Evolutionary conservation across 495 filamentous ascomycete species (phyloP), one percentile per base, ranked within the genome.

Genomic region (Diplogelasinospora grovesii): DNA sequence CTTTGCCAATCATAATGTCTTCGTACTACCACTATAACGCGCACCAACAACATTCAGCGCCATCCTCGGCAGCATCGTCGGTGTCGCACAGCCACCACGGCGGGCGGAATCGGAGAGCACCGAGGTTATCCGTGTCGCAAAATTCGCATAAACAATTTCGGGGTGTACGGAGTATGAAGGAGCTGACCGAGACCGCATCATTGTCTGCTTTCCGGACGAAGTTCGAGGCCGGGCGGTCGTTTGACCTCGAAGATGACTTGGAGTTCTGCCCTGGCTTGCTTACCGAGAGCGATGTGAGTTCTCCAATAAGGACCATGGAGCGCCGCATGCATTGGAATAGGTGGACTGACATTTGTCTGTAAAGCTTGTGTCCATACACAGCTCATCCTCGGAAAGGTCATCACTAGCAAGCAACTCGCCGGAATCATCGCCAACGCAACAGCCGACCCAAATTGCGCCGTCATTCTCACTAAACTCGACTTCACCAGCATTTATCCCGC

Each of bases 161-260:
- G 37, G 82, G 78, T 37, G 78, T 85, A 22, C 74, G 85, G 57
- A 89, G 81, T 53, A 87, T 87, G 75, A 88, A 92, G 64, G 93
- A 97, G 61, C 65, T 89, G 39, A 84, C 82, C 52, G 89, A 95
- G 55, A 72, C 80, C 32, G 78, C 80, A 25, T 73, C 80, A 23
- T 73, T 89, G 31, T 73, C 73, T 32, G 78, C 81, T 45, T 95
- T 87, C 66, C 83, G 89, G 43, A 75, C 78, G 27, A 77, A 84
- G 56, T 94, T 93, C 59, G 89, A 97, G 61, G 85, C 89, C 49
- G 86, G 83, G 30, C 81, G 88, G 39, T 95, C 89, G 16, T 99
- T 99, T 58, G 92, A 99, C 51, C 71, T 99, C 50, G 90, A 96
- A 52, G 92, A 98, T 58, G 92, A 98, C 61, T 70, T 96, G 66